Conservation (phyloP, 1,139 yeast species). For the Taphrina wiesneri region DNA sequence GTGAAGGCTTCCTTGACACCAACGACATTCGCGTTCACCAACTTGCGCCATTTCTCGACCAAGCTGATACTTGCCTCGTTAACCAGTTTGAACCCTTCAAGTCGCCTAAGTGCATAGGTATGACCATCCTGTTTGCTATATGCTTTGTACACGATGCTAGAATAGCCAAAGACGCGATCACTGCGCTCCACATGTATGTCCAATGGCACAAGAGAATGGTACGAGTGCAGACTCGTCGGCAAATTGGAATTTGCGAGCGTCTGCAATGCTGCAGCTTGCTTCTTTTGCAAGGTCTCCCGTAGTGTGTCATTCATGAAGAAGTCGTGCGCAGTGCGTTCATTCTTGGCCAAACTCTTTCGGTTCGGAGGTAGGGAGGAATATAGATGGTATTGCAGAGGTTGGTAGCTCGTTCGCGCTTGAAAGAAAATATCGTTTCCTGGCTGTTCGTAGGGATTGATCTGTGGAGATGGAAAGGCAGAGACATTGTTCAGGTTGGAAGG, state of each 20-base stretch:
- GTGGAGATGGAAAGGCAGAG: slow-evolving; percentile 32
- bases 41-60: slow-evolving; percentile 57
- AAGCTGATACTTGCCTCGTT: slow-evolving; percentile 59
- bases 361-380: slow-evolving; percentile 92
- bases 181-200: slow-evolving; percentile 61
- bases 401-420: slow-evolving; percentile 39
- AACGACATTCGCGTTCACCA: slow-evolving; percentile 62
- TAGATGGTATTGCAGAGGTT: slow-evolving; percentile 77
- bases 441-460: slow-evolving; percentile 21
- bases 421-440: slow-evolving; percentile 34
- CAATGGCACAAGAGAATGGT: slow-evolving; percentile 83
- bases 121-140: slow-evolving; percentile 77
- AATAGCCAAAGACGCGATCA: slow-evolving; percentile 60
- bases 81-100: slow-evolving; percentile 62
- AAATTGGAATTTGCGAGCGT: slow-evolving; percentile 61
- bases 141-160: slow-evolving; percentile 72
- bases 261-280: slow-evolving; percentile 80
- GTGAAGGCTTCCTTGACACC: slow-evolving; percentile 80
- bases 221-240: slow-evolving; percentile 76
- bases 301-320: slow-evolving; percentile 73
- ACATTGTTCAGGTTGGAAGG: slow-evolving; percentile 6
- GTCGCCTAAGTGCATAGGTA: slow-evolving; percentile 70
- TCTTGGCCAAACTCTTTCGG: slow-evolving; percentile 60
- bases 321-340: slow-evolving; percentile 67
- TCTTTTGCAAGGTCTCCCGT: slow-evolving; percentile 68